A percentile compares a stretch with the other conserved stretches of the same genome.
Conservation (phyloP, 169 alveolate species). For the Plasmodium yoelii region DNA sequence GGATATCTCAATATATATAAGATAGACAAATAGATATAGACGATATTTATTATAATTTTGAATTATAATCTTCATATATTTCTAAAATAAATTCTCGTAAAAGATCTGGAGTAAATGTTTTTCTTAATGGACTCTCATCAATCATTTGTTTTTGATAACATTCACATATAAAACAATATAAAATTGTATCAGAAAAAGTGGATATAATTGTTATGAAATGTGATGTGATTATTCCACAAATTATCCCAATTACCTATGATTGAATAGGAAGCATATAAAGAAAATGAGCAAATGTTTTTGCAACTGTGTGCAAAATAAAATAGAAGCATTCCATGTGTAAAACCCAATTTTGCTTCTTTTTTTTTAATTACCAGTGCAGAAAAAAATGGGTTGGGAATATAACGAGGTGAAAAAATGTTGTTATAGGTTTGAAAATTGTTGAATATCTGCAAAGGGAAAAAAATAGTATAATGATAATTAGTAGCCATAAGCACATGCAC, state of each 20-base stretch:
- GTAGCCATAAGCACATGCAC: no score
- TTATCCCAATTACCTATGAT: constrained; percentile 32
- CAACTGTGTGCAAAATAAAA: neutral
- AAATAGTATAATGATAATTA: neutral
- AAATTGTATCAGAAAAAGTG: constrained; percentile 31
- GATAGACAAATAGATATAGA: no score
- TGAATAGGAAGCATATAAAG: neutral
- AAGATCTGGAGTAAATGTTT: constrained; percentile 52
- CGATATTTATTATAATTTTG: neutral
- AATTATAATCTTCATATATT: constrained; percentile 48
- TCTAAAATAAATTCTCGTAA: constrained; percentile 55
- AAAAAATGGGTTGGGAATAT: constrained; percentile 60
- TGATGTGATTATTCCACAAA: constrained; percentile 58
- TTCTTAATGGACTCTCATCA: constrained; percentile 53
- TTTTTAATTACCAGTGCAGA: constrained; percentile 40
- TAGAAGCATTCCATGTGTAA: neutral
- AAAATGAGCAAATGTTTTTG: neutral
- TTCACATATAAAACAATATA: constrained; percentile 60
- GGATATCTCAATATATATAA: no score
- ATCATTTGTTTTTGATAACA: constrained; percentile 72
- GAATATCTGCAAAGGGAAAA: constrained; percentile 23
- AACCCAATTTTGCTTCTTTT: neutral
- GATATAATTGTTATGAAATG: constrained; percentile 48
- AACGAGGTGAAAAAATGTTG: constrained; percentile 27
- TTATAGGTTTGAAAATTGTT: constrained; percentile 46